Base-by-base conservation (phyloP, 2,329 filamentous ascomycete species). In the Aspergillus sp. region DNA sequence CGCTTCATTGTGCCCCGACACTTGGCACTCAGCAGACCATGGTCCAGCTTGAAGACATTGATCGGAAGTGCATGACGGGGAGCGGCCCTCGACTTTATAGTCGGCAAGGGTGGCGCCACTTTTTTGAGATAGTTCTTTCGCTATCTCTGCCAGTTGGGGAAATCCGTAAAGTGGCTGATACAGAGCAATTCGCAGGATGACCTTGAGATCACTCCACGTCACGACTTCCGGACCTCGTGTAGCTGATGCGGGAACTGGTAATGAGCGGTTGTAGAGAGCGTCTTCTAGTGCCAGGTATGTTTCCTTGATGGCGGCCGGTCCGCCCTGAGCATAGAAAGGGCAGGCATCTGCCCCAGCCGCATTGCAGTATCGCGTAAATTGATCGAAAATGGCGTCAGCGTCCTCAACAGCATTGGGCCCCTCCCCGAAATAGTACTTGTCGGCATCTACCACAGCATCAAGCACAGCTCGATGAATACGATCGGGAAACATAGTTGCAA, bases 401-500 rank as follows among this genome's bases (percentile, higher is more conserved):
- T 78, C 74, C 5, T 61, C 39, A 5, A 78, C 60, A 4, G 65
- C 64, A 9, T 64, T 73, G 9, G 64, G 60, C 0, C 72, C 70
- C 6, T 48, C 48, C 2, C 65, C 69, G 5, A 65, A 53, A 30
- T 75, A 77, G 60, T 78, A 78, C 28, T 66, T 68, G n/a, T 74
- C 64, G 36, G 71, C 64, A 52, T 78, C 69, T n/a, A 77, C 72
- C 3, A 78, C 75, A 1, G 69, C 76, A 55, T 78, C 76, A 13
- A 78, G 65, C 0, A 78, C 64, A 6, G 60, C 64, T 9, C 73
- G 71, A 2, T 63, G 59, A 15, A 78, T 60, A 15, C 73, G 72
- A 48, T 80, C 70, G 0, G 81, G 80, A 38, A 74, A 82, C 56
- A 83, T 72, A 3, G 76, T 69, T 0, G 81, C 79, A 61, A 82